These are phyloP conservation scores for Tilletia indica DNA, from an alignment of 1,284 basidiomycete species.

Conservation along the genomic window DNA sequence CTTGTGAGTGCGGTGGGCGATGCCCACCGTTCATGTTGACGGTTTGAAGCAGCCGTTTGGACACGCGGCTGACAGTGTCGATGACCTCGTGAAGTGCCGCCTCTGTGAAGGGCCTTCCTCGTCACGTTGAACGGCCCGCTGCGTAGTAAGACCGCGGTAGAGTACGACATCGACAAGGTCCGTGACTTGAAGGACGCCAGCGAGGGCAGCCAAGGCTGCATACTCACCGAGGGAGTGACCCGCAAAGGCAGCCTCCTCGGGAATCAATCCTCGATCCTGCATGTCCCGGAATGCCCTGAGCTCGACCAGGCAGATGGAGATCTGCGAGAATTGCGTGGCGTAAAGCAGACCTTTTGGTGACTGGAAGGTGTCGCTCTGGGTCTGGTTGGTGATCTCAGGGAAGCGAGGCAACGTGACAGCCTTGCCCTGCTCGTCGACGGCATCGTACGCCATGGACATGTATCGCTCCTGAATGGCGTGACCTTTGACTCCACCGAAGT, in stretches of 20 bases:
- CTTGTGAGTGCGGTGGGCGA: constrained; percentile 91
- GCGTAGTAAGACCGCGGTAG: constrained; percentile 99
- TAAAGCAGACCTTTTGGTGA: constrained; percentile 92
- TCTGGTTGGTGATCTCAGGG: constrained; percentile 45
- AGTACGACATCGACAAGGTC: constrained; percentile 97
- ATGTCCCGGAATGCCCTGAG: constrained; percentile 98
- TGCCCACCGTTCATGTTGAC: constrained; percentile 86
- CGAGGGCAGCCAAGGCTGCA: too few relatives aligned
- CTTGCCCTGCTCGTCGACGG: constrained; percentile 83
- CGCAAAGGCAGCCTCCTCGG: constrained; percentile 86
- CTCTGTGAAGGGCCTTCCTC: constrained; percentile 82
- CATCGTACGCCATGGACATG: constrained; percentile 97
- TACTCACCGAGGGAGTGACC: constrained; percentile 99
- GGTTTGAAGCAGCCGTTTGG: constrained; percentile 82
- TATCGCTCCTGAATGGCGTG: constrained; percentile 95
- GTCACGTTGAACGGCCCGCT: constrained; percentile 93
- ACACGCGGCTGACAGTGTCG: constrained; percentile 70
- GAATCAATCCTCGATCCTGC: constrained; percentile 90
- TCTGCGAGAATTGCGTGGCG: constrained; percentile 97
- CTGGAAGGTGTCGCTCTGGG: constrained; percentile 79
- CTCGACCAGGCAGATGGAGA: constrained; percentile 89
- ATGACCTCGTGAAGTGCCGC: constrained; percentile 86
- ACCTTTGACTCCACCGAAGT: constrained; percentile 98
- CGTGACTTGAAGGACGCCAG: constrained; percentile 88
- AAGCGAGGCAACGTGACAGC: constrained; percentile 54